Conservation (phyloP, 495 filamentous ascomycete genomes). For the Durotheca rogersii region DNA sequence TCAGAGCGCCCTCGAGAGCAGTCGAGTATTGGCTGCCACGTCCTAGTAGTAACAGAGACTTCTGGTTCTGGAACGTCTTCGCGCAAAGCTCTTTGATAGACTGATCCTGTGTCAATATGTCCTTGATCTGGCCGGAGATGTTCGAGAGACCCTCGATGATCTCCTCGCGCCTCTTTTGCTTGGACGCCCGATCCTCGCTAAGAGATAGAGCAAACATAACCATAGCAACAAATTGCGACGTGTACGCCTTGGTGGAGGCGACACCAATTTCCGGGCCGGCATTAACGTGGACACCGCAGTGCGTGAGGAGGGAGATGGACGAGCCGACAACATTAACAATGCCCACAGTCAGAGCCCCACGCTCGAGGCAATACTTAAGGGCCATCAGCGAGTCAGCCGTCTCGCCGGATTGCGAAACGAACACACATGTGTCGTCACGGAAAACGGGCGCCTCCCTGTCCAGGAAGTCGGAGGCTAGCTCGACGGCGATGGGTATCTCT, state of each 20-base stretch:
- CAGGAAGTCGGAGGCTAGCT: conserved; percentile 96
- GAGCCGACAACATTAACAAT: conserved; percentile 98
- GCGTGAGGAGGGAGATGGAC: conserved; percentile 94
- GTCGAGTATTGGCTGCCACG: conserved; percentile 96
- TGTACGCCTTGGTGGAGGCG: conserved; percentile 98
- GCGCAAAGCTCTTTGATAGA: conserved; percentile 89
- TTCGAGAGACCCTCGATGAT: conserved; percentile 91
- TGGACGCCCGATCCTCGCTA: conserved; percentile 92
- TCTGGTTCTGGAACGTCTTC: conserved; percentile 93
- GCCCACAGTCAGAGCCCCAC: conserved; percentile 93
- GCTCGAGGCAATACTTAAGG: conserved; percentile 93
- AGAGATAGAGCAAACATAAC: conserved; percentile 98
- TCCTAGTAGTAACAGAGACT: conserved; percentile 88
- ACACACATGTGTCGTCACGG: conserved; percentile 98
- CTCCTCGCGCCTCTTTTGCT: conserved; percentile 87
- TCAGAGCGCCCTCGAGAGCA: conserved; percentile 94
- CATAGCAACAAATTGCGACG: conserved; percentile 98
- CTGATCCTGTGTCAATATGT: conserved; percentile 85
- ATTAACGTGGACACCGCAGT: conserved; percentile 99
- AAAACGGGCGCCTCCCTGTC: conserved; percentile 98
- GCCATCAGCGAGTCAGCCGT: conserved; percentile 98
- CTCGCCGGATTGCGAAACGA: conserved; percentile 97
- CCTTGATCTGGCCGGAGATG: conserved; percentile 86
- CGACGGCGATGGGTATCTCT: conserved; percentile 95
- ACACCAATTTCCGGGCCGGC: conserved; percentile 98